These are phyloP conservation scores for Aspergillus ellipticus DNA, from an alignment of 495 filamentous ascomycete genomes.

Conservation along the genomic window DNA sequence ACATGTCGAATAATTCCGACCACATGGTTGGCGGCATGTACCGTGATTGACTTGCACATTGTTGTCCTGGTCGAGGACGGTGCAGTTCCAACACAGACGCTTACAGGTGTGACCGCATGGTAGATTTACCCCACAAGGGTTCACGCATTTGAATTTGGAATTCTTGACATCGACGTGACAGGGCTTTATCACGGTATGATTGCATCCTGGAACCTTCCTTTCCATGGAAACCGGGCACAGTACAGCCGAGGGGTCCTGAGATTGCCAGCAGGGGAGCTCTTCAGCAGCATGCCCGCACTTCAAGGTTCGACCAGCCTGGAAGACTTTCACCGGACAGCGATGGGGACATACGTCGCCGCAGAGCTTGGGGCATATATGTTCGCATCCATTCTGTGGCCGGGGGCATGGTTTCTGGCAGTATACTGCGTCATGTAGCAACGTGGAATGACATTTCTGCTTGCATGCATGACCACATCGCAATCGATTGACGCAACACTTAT, in stretches of 20 bases:
- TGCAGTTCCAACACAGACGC: constrained; percentile 38
- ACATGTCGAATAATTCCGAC: constrained; percentile 53
- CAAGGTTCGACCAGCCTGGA: constrained; percentile 37
- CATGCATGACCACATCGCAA: constrained; percentile 74
- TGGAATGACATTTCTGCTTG: constrained; percentile 65
- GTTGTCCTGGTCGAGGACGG: constrained; percentile 19
- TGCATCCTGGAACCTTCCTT: constrained; percentile 48
- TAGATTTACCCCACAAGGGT: constrained; percentile 42
- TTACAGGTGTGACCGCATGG: constrained; percentile 62
- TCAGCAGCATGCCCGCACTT: constrained; percentile 56
- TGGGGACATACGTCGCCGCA: constrained; percentile 60
- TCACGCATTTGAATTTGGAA: constrained; percentile 39
- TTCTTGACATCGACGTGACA: constrained; percentile 47
- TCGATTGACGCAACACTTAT: constrained; percentile 52
- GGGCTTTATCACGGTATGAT: constrained; percentile 46
- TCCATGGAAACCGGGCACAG: constrained; percentile 38
- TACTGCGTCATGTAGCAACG: constrained; percentile 58
- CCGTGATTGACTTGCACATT: constrained; percentile 37
- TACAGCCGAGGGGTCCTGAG: constrained; percentile 36
- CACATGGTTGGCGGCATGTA: constrained; percentile 50
- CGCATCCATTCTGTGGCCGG: constrained; percentile 52
- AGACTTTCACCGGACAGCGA: constrained; percentile 42
- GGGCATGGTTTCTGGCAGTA: constrained; percentile 60
- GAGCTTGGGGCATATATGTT: constrained; percentile 54
- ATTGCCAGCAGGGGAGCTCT: constrained; percentile 50